Evolutionary conservation across 768 basidiomycete genomes (phyloP), one percentile per base, ranked within the genome.

Genomic region (Lactarius hengduanensis): DNA sequence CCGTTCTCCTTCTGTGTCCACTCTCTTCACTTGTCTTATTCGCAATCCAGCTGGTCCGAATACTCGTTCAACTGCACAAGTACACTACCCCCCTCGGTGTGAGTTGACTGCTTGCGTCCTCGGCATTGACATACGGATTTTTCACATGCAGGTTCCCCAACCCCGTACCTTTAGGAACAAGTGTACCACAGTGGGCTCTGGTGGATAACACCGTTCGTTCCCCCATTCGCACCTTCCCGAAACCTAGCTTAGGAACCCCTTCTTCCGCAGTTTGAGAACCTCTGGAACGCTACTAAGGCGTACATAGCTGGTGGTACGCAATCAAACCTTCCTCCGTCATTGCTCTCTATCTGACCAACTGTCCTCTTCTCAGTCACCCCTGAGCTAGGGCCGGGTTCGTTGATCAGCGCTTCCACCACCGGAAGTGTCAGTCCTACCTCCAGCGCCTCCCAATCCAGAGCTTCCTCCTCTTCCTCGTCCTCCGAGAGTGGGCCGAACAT

Each of bases 131-230:
- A 4, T 38, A 38, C 0, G 8, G 9, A 38, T 40, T 40, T 15
- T 30, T 30, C 20, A 4, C 26, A 7, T 20, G 1, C 26, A 64
- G 63, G 18, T 64, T 64, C 22, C 63, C 63, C 9, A 58, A 64
- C 26, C 22, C 63, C 34, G 43, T 64, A 32, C 63, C 63, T 4
- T 0, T 8, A 2, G 43, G n/a, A 34, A 63, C 41, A 26, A 40
- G 55, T 20, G 55, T 63, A 13, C 62, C 54, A 3, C 10, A 57
- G 3, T 63, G 62, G 62, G 56, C 55, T 45, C 62, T 63, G 13
- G 6, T 45, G 1, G 62, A 63, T 6, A 10, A 22, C 16, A 63
- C 41, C n/a, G 62, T 63, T 6, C 13, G 62, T 63, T 36, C 3
- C n/a, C 22, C n/a, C 32, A 2, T 34, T 58, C 20, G 4, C 57